A percentile compares a stretch with the other conserved stretches of the same genome.
Conservation (phyloP, 2,329 filamentous ascomycete genomes). For the Rhinocladiella similis region DNA sequence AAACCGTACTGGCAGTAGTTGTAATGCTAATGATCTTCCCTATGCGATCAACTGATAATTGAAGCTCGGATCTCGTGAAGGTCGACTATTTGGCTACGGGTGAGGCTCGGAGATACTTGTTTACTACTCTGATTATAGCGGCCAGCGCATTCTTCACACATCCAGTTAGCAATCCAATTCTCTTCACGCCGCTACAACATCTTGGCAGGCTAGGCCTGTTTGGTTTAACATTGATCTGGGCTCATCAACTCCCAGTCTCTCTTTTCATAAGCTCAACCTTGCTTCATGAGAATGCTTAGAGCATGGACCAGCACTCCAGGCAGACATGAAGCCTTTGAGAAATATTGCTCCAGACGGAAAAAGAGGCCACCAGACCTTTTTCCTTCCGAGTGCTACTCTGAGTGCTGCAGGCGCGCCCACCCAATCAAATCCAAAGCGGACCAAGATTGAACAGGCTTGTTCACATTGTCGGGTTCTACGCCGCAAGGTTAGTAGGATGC, state of each 20-base stretch:
- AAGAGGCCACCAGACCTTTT: constrained; percentile 1
- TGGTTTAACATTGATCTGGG: too few species aligned
- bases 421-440: constrained; percentile 8
- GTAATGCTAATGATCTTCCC: too few species aligned
- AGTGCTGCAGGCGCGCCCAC: not conserved
- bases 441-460: constrained; percentile 19
- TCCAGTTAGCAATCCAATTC: too few species aligned
- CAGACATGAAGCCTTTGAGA: constrained; percentile 9
- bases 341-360: constrained; percentile 13
- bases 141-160: too few species aligned
- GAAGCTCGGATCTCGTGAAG: too few species aligned
- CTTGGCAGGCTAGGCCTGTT: too few species aligned
- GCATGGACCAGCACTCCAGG: not conserved
- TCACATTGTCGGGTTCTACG: constrained; percentile 11
- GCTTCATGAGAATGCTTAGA: not conserved
- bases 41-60: too few species aligned
- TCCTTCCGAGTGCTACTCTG: not conserved
- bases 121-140: too few species aligned
- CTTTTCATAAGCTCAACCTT: not conserved
- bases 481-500: constrained; percentile 4
- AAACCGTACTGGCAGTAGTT: too few species aligned
- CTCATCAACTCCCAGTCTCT: not conserved
- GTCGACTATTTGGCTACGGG: too few species aligned
- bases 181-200: too few species aligned
- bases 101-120: too few species aligned